A percentile compares a stretch with the other conserved stretches of the same genome.
phyloP scores from a whole-genome alignment of 768 basidiomycete genomes.

The Tylopilus vinaceipallidus region DNA sequence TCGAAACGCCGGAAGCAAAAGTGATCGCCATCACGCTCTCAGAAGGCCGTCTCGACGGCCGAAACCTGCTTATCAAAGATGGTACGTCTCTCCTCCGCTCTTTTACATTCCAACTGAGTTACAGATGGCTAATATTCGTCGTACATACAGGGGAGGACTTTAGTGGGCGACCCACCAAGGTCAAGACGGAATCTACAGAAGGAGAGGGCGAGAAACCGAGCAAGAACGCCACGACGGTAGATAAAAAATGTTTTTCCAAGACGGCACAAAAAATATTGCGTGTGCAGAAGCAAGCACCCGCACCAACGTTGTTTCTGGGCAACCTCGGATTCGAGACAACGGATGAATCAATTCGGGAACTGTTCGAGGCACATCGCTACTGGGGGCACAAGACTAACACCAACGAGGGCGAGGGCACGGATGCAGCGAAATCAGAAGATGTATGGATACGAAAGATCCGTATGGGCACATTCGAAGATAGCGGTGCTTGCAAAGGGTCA shows the following conservation, averaged over 20 bases:
- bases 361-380: conserved; percentile 64
- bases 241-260: conserved; percentile 46
- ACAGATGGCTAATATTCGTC: neutral
- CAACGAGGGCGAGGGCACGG: conserved; percentile 34
- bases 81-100: conserved; percentile 43
- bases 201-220: conserved; percentile 17
- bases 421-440: conserved; percentile 26
- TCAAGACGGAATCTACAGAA: conserved; percentile 34
- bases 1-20: conserved; percentile 75
- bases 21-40: conserved; percentile 72
- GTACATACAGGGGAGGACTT: conserved; percentile 64
- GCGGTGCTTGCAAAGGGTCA: conserved; percentile 93
- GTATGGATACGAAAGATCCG: conserved; percentile 78
- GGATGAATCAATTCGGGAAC: conserved; percentile 64
- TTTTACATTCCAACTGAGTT: neutral
- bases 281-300: conserved; percentile 78
- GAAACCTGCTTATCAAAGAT: conserved; percentile 91
- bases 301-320: conserved; percentile 86
- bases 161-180: conserved; percentile 57
- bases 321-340: conserved; percentile 93
- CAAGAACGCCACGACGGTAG: conserved; percentile 31
- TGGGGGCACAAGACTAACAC: conserved; percentile 32
- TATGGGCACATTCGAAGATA: conserved; percentile 96
- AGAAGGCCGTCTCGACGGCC: conserved; percentile 79
- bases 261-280: conserved; percentile 75